phyloP scores from a whole-genome alignment of 495 filamentous ascomycete genomes.

The Cladorrhinum samala region DNA sequence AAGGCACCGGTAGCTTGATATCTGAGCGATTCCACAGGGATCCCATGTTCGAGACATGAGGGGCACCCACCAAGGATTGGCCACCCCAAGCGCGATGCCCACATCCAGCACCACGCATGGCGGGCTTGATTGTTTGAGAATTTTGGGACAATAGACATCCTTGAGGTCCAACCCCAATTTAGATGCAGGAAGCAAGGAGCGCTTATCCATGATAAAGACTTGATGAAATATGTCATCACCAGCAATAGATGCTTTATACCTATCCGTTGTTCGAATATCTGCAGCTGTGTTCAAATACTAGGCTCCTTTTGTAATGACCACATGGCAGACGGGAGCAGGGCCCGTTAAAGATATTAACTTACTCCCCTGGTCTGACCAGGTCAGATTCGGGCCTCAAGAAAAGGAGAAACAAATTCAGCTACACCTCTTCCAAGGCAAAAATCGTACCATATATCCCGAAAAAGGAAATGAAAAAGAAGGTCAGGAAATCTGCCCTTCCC shows the following conservation, averaged over 20 bases:
- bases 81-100: conserved; percentile 3
- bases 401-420: background rate
- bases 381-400: background rate
- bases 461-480: too few relatives aligned
- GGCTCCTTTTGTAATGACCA: too few relatives aligned
- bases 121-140: conserved; percentile 4
- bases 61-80: conserved; percentile 1
- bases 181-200: too few relatives aligned
- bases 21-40: background rate
- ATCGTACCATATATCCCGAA: background rate
- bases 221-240: too few relatives aligned
- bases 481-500: too few relatives aligned
- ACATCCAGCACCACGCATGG: conserved; percentile 4
- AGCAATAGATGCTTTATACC: too few relatives aligned
- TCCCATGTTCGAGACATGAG: background rate
- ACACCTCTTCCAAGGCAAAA: background rate
- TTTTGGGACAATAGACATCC: conserved; percentile 1
- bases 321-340: too few relatives aligned
- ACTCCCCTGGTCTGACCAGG: background rate
- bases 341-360: too few relatives aligned
- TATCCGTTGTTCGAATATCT: too few relatives aligned
- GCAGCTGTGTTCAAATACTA: too few relatives aligned
- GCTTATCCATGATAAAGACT: too few relatives aligned
- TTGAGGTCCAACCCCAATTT: background rate
- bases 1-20: background rate